A percentile compares a stretch with the other conserved stretches of the same genome.
Evolutionary conservation across 2,329 filamentous ascomycete species (phyloP).

Genomic region (Dothistroma pini): DNA sequence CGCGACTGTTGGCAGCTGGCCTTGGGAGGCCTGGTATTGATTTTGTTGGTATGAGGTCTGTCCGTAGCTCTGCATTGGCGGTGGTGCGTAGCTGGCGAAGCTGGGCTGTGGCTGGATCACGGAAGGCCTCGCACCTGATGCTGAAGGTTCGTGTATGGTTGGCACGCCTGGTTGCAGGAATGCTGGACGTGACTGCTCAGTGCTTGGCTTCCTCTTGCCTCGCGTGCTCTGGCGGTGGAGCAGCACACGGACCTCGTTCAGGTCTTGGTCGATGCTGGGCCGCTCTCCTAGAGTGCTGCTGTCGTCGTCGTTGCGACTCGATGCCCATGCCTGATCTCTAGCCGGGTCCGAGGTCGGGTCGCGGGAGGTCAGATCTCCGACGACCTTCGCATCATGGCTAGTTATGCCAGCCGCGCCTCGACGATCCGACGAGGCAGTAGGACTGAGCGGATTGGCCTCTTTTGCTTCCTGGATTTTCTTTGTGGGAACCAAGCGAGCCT

Average conservation of each 20-base stretch:
- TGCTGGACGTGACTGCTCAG: conserved; percentile 13
- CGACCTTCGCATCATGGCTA: conserved; percentile 34
- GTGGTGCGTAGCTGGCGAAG: conserved; percentile 7
- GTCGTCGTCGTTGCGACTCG: conserved; percentile 35
- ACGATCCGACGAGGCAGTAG: conserved; percentile 14
- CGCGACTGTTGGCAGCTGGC: conserved; percentile 8
- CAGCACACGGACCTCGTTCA: conserved; percentile 46
- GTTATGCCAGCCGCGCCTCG: conserved; percentile 25
- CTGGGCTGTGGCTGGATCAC: neutral
- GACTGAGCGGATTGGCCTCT: conserved; percentile 15
- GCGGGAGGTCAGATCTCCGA: conserved; percentile 44
- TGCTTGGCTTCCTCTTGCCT: conserved; percentile 41
- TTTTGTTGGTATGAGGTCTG: conserved; percentile 11
- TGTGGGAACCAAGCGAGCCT: conserved; percentile 60
- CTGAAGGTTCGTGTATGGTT: conserved; percentile 29
- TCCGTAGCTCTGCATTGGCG: conserved; percentile 7
- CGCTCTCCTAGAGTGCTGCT: conserved; percentile 37
- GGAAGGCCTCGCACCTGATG: neutral
- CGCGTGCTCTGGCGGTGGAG: conserved; percentile 43
- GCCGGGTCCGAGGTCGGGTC: conserved; percentile 41
- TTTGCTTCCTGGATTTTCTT: conserved; percentile 31
- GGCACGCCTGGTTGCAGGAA: conserved; percentile 25
- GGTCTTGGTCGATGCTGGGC: conserved; percentile 42
- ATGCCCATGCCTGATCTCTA: conserved; percentile 41
- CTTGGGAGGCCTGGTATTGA: conserved; percentile 17